Percentiles rank a stretch among this genome's conserved stretches.
Conservation (phyloP, 2,329 filamentous ascomycete species). For the Pseudocercospora cruenta region DNA sequence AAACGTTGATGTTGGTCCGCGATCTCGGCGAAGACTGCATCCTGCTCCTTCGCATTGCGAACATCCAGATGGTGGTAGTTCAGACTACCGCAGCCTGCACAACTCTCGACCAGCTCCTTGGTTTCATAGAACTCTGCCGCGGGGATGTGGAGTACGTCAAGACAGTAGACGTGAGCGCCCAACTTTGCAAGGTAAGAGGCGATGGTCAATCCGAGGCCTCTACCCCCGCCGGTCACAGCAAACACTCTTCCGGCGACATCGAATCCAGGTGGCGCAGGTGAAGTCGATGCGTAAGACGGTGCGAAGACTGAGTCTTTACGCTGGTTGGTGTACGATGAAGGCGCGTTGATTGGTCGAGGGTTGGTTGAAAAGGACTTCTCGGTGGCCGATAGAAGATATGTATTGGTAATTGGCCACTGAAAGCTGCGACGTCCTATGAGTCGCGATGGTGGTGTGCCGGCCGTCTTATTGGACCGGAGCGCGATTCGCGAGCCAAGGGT, state of each 20-base stretch:
- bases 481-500: neutral
- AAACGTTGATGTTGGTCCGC: conserved; percentile 33
- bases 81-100: conserved; percentile 45
- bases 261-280: neutral
- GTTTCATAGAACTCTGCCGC: conserved; percentile 48
- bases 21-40: conserved; percentile 33
- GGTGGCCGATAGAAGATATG: neutral
- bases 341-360: neutral
- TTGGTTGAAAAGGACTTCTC: neutral
- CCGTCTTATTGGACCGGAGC: neutral
- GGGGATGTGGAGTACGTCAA: conserved; percentile 52
- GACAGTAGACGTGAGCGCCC: conserved; percentile 54
- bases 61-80: conserved; percentile 55
- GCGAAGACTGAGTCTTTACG: neutral
- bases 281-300: neutral
- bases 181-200: conserved; percentile 53
- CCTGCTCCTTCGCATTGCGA: conserved; percentile 40
- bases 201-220: conserved; percentile 41
- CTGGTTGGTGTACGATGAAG: neutral
- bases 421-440: neutral
- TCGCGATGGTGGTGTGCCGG: neutral
- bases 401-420: neutral
- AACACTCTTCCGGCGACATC: conserved; percentile 31
- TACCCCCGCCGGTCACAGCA: conserved; percentile 33
- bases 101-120: conserved; percentile 40